Conservation (phyloP, 2,329 filamentous ascomycete genomes). For the Beauveria bassiana region DNA sequence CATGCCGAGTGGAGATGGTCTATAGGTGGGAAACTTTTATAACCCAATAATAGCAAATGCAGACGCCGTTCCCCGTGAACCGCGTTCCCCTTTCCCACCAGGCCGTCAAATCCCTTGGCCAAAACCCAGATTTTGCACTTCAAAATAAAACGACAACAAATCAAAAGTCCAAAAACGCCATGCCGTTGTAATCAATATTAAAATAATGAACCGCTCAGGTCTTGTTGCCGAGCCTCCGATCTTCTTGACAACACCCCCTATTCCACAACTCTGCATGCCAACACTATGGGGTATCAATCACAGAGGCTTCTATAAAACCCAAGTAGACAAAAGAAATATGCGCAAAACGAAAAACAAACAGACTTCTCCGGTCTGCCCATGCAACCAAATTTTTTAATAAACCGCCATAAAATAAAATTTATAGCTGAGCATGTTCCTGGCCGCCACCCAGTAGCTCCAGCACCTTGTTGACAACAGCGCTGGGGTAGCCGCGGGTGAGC, state of each 20-base stretch:
- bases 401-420: background rate
- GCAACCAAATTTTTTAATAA: background rate
- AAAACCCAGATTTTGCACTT: background rate
- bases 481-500: slow-evolving; percentile 80
- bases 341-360: slow-evolving; percentile 6
- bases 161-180: slow-evolving; percentile 10
- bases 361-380: slow-evolving; percentile 1
- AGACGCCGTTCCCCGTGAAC: background rate
- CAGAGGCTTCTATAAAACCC: slow-evolving; percentile 16
- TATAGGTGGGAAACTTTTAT: slow-evolving; percentile 23
- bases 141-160: background rate
- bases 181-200: slow-evolving; percentile 10
- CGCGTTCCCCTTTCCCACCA: background rate
- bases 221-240: slow-evolving; percentile 5
- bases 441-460: slow-evolving; percentile 71
- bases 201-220: slow-evolving; percentile 8
- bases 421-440: slow-evolving; percentile 28
- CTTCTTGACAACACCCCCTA: slow-evolving; percentile 10
- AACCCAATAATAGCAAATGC: background rate
- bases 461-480: slow-evolving; percentile 88
- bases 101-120: slow-evolving; percentile 2
- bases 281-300: slow-evolving; percentile 23
- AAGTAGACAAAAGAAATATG: slow-evolving; percentile 17
- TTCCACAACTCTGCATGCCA: slow-evolving; percentile 1
- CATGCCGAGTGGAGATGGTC: slow-evolving; percentile 45